Percentiles rank a stretch among this genome's conserved stretches.
These are phyloP conservation scores for Hondaea fermentalgiana DNA, from an alignment of 108 stramenopile species.

Conservation along the genomic window DNA sequence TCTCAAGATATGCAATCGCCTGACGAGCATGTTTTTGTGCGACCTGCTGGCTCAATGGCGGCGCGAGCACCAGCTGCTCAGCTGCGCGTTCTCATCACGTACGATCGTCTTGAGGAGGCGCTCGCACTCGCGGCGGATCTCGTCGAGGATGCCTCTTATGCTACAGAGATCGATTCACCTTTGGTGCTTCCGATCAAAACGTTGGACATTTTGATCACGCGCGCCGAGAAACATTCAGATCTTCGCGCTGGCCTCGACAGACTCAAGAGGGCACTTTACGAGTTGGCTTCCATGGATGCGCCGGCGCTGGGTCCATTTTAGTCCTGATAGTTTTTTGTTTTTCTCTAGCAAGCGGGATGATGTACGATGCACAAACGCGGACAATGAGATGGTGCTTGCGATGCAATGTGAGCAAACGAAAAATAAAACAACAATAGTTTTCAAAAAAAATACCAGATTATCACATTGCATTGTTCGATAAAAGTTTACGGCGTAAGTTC, in stretches of 20 bases:
- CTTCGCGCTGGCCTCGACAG: neutral
- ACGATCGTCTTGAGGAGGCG: neutral
- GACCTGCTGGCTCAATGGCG: neutral
- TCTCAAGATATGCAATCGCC: neutral
- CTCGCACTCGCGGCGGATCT: neutral
- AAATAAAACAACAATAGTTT: no score
- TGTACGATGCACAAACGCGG: no score
- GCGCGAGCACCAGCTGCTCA: neutral
- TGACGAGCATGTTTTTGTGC: neutral
- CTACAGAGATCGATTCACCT: neutral
- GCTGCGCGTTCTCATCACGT: neutral
- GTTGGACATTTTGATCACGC: neutral
- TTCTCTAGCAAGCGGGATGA: no score
- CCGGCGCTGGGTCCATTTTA: neutral
- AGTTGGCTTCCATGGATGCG: no score
- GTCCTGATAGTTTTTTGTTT: neutral
- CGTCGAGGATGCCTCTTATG: neutral
- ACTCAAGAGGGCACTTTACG: neutral
- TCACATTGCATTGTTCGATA: no score
- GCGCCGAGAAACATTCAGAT: neutral
- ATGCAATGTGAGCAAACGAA: no score
- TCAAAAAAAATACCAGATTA: no score
- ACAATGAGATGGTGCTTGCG: no score
- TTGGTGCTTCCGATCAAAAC: neutral
- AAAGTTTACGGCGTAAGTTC: no score